Conservation (phyloP, 305 asterid genomes). For the Solanum hybrid region DNA sequence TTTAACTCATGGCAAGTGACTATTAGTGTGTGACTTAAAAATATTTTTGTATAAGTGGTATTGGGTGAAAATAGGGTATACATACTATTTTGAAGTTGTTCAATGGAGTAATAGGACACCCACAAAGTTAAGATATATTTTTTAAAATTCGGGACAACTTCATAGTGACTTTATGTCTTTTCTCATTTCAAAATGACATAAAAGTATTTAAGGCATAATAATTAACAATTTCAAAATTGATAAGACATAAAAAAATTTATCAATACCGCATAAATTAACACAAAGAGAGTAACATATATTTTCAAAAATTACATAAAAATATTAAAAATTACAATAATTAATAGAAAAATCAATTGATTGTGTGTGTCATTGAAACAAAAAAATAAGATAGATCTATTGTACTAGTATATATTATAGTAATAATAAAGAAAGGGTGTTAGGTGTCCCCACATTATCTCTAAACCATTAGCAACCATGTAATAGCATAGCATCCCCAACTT, state of each 20-base stretch:
- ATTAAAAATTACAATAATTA: too few relatives aligned
- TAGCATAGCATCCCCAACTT: slow-evolving; percentile 4
- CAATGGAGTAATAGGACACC: background rate
- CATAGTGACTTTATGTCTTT: background rate
- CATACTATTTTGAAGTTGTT: too few relatives aligned
- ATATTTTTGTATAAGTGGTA: too few relatives aligned
- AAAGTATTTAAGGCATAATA: too few relatives aligned
- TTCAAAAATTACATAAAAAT: too few relatives aligned
- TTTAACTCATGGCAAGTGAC: background rate
- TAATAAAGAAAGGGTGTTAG: background rate
- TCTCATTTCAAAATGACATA: background rate
- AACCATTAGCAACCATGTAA: slow-evolving; percentile 18
- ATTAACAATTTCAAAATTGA: background rate
- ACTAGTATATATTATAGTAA: too few relatives aligned
- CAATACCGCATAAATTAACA: too few relatives aligned
- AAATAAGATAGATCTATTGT: background rate
- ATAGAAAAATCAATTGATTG: background rate
- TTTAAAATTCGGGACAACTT: too few relatives aligned
- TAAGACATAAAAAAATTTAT: background rate
- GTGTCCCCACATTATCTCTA: slow-evolving; percentile 22
- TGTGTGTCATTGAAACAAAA: background rate
- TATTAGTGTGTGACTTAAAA: background rate
- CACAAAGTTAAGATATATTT: too few relatives aligned
- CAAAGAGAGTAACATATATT: background rate
- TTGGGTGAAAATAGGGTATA: too few relatives aligned